Conservation (phyloP, 129 eudicot genomes). For the Flaveria brownii region DNA sequence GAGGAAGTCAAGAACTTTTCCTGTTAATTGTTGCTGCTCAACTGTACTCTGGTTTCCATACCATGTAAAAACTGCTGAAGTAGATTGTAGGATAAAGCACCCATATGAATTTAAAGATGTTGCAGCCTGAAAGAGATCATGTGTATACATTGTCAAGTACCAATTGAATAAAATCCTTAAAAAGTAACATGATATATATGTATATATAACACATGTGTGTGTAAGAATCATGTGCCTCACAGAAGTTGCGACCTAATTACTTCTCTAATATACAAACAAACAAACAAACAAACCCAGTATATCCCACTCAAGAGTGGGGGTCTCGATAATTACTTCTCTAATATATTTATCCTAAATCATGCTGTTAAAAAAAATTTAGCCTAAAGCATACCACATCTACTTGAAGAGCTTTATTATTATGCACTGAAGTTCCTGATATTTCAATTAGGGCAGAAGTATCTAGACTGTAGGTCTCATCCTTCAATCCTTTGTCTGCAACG, state of each 20-base stretch:
- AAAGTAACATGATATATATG: not conserved
- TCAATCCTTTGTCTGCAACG: slow-evolving; percentile 76
- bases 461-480: slow-evolving; percentile 78
- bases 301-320: too few species aligned
- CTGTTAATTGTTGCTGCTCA: slow-evolving; percentile 84
- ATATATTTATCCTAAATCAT: not conserved
- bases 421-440: slow-evolving; percentile 86
- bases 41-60: slow-evolving; percentile 76
- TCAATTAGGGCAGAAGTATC: slow-evolving; percentile 76
- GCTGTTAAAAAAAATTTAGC: not conserved
- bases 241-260: not conserved
- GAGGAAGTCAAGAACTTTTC: slow-evolving; percentile 76
- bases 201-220: not conserved
- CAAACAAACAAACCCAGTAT: too few species aligned
- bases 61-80: slow-evolving; percentile 71
- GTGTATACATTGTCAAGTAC: slow-evolving; percentile 16
- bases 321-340: not conserved
- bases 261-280: slow-evolving; percentile 4
- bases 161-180: not conserved
- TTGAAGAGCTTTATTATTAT: slow-evolving; percentile 82
- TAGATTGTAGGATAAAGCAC: slow-evolving; percentile 86
- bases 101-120: slow-evolving; percentile 67
- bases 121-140: slow-evolving; percentile 58
- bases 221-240: not conserved
- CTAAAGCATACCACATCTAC: slow-evolving; percentile 66